Evolutionary conservation across 1,284 basidiomycete species (phyloP).

Genomic region (Apiotrichum siamense): DNA sequence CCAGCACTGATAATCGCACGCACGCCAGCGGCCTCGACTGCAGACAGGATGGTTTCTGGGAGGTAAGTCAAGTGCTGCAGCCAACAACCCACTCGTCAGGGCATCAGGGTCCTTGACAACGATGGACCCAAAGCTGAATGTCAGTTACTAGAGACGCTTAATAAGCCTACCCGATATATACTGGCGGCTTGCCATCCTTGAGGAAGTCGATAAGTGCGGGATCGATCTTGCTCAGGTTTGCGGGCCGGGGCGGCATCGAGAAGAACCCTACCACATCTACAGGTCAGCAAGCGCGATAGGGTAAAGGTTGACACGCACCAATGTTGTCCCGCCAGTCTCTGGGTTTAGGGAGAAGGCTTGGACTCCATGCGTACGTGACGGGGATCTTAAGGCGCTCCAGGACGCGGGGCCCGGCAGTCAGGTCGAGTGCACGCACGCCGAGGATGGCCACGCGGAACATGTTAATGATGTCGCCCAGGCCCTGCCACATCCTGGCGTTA

Average conservation of each 20-base stretch:
- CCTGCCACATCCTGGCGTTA: slow-evolving; percentile 30
- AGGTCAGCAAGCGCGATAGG: neutral
- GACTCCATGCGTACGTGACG: slow-evolving; percentile 65
- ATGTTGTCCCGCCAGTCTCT: slow-evolving; percentile 59
- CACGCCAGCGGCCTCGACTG: slow-evolving; percentile 54
- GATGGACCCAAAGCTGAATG: slow-evolving; percentile 61
- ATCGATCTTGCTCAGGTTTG: slow-evolving; percentile 52
- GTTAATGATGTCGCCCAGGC: slow-evolving; percentile 59
- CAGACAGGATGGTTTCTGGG: slow-evolving; percentile 56
- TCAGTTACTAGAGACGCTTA: neutral
- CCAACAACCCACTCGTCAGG: slow-evolving; percentile 42
- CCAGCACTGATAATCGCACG: slow-evolving; percentile 60
- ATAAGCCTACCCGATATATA: slow-evolving; percentile 56
- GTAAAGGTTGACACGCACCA: slow-evolving; percentile 50
- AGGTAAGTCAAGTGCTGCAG: neutral
- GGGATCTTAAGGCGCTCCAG: slow-evolving; percentile 59
- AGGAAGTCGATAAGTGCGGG: slow-evolving; percentile 54
- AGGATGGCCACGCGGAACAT: slow-evolving; percentile 55
- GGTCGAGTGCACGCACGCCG: slow-evolving; percentile 51
- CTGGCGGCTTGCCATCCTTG: slow-evolving; percentile 53
- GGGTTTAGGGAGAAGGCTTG: slow-evolving; percentile 59
- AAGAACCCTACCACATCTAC: slow-evolving; percentile 64
- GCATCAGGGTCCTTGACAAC: slow-evolving; percentile 56
- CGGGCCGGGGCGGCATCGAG: slow-evolving; percentile 53
- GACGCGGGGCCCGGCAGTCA: slow-evolving; percentile 54